A percentile compares a stretch with the other conserved stretches of the same genome.
Evolutionary conservation across 2,329 filamentous ascomycete species (phyloP).

Genomic region (Epichloe coenophiala): DNA sequence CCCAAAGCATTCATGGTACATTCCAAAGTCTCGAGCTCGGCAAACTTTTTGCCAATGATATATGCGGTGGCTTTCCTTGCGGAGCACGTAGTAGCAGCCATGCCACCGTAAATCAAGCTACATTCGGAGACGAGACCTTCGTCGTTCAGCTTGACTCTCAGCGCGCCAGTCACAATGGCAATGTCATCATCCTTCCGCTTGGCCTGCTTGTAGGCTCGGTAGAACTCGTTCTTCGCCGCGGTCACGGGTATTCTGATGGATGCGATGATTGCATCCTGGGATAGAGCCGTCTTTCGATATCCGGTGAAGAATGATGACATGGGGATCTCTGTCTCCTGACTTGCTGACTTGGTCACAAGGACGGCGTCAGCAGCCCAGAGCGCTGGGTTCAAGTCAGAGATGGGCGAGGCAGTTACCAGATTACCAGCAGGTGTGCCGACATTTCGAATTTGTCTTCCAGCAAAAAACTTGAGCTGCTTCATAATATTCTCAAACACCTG

Average conservation of each 20-base stretch:
- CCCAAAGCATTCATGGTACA: conserved; percentile 83
- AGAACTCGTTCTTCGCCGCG: conserved; percentile 62
- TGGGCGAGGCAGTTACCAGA: conserved; percentile 84
- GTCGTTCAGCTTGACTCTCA: conserved; percentile 60
- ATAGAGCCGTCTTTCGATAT: conserved; percentile 73
- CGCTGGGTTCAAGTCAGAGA: conserved; percentile 90
- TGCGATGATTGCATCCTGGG: conserved; percentile 70
- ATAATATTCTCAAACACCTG: conserved; percentile 85
- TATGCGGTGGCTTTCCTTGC: conserved; percentile 67
- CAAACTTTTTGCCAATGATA: conserved; percentile 64
- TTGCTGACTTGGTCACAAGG: conserved; percentile 64
- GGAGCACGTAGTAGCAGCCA: conserved; percentile 84
- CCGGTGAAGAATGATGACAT: conserved; percentile 89
- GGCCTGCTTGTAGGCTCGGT: conserved; percentile 87
- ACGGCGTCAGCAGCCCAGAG: conserved; percentile 78
- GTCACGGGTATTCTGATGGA: conserved; percentile 76
- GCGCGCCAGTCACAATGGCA: conserved; percentile 83
- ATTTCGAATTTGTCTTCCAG: conserved; percentile 88
- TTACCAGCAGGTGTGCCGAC: conserved; percentile 96
- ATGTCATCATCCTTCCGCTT: conserved; percentile 98
- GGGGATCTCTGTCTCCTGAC: conserved; percentile 67
- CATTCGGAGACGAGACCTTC: conserved; percentile 57
- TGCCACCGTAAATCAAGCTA: conserved; percentile 82
- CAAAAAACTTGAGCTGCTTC: conserved; percentile 96
- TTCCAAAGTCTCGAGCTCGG: conserved; percentile 72